Percentiles rank a stretch among this genome's conserved stretches.
These are phyloP conservation scores for Barnettozyma hawaiiensis DNA, from an alignment of 1,139 yeast genomes.

Conservation along the genomic window DNA sequence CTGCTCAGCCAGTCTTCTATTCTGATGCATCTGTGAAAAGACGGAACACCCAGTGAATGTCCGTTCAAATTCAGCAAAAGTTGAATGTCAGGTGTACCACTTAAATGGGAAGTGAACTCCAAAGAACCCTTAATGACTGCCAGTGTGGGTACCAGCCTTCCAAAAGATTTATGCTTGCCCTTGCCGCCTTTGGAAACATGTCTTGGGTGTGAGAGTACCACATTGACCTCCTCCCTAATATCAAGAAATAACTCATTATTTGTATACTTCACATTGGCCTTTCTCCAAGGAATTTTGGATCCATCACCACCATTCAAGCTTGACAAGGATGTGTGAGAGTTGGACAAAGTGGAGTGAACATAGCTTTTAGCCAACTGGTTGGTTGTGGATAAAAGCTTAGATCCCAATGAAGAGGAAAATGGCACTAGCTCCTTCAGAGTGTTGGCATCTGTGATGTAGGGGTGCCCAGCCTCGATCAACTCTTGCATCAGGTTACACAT, in stretches of 20 bases:
- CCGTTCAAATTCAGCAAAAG: conserved; percentile 45
- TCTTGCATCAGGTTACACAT: conserved; percentile 57
- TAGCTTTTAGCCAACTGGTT: conserved; percentile 25
- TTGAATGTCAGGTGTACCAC: conserved; percentile 71
- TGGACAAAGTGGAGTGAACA: conserved; percentile 17
- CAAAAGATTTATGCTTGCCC: conserved; percentile 27
- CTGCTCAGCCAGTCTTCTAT: conserved; percentile 38
- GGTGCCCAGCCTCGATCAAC: conserved; percentile 73
- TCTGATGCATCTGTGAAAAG: conserved; percentile 38
- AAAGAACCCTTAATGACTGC: conserved; percentile 53
- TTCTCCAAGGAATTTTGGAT: conserved; percentile 21
- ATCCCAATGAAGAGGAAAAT: conserved; percentile 38
- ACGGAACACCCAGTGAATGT: conserved; percentile 43
- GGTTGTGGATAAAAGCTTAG: conserved; percentile 37
- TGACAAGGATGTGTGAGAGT: conserved; percentile 51
- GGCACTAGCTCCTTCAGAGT: conserved; percentile 68
- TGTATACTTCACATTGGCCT: conserved; percentile 22
- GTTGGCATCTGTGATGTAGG: conserved; percentile 68
- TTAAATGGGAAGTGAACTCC: conserved; percentile 57
- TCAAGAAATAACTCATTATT: conserved; percentile 35
- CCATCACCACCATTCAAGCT: conserved; percentile 28
- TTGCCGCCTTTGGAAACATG: conserved; percentile 1
- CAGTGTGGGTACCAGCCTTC: conserved; percentile 36
- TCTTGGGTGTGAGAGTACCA: conserved; percentile 20
- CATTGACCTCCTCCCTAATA: conserved; percentile 44